Evolutionary conservation across 1,284 basidiomycete species (phyloP).

Genomic region (Cryptococcus hybrid): DNA sequence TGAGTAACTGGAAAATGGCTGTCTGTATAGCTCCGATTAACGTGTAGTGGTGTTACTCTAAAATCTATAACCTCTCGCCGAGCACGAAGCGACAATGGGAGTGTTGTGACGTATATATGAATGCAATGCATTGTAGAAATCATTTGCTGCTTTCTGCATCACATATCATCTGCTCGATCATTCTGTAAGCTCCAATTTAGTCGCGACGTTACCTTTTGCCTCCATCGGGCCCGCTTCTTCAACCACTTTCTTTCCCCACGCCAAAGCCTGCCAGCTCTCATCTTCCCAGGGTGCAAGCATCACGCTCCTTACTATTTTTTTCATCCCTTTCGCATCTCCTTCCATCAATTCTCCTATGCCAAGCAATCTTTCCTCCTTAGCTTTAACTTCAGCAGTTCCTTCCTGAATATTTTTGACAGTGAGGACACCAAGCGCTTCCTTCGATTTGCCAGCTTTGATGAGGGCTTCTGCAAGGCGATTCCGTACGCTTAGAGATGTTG

Average conservation of each 20-base stretch:
- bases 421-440: constrained; percentile 37
- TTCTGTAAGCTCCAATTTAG: no score
- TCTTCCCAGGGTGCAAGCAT: constrained; percentile 64
- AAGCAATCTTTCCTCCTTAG: constrained; percentile 25
- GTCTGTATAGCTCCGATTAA: no score
- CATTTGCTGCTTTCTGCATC: no score
- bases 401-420: constrained; percentile 39
- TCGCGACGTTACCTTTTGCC: not conserved
- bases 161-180: no score
- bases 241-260: constrained; percentile 29
- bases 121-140: no score
- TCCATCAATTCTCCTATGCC: constrained; percentile 29
- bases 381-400: constrained; percentile 39
- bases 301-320: constrained; percentile 63
- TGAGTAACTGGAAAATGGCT: no score
- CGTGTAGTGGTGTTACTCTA: no score
- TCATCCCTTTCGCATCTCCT: constrained; percentile 26
- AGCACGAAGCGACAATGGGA: no score
- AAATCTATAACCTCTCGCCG: no score
- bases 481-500: constrained; percentile 1
- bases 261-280: constrained; percentile 56
- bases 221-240: constrained; percentile 16
- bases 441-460: constrained; percentile 24
- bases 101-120: no score
- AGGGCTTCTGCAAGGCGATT: constrained; percentile 25